Percentiles rank a stretch among this genome's conserved stretches.
These are phyloP conservation scores for Pestalotiopsis sp. DNA, from an alignment of 2,329 filamentous ascomycete genomes.

Conservation along the genomic window DNA sequence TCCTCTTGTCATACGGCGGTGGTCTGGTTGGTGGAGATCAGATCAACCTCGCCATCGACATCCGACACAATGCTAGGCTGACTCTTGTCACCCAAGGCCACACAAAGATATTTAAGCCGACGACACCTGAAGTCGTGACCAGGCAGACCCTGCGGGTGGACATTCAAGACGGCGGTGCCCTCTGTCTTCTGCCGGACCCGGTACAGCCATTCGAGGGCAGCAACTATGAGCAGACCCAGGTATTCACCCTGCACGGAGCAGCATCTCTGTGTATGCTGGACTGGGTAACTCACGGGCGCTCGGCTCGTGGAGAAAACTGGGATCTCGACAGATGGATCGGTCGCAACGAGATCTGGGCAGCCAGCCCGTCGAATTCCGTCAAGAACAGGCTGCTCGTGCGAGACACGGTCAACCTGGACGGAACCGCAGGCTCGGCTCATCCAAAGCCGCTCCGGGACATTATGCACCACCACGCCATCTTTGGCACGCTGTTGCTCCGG, in stretches of 20 bases:
- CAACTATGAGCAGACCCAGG: conserved; percentile 82
- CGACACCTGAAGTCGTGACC: conserved; percentile 56
- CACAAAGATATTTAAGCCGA: conserved; percentile 93
- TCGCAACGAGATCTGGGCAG: conserved; percentile 82
- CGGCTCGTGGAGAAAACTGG: conserved; percentile 88
- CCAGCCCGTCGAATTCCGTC: conserved; percentile 31
- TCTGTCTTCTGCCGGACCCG: conserved; percentile 82
- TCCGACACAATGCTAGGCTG: conserved; percentile 68
- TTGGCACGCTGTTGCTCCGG: conserved; percentile 83
- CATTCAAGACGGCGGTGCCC: conserved; percentile 52
- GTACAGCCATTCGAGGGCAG: conserved; percentile 88
- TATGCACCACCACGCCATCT: conserved; percentile 76
- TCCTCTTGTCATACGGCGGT: conserved; percentile 91
- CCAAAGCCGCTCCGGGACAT: conserved; percentile 54
- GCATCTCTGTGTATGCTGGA: conserved; percentile 81
- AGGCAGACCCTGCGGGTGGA: conserved; percentile 57
- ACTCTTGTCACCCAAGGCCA: conserved; percentile 74
- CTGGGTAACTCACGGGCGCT: conserved; percentile 90
- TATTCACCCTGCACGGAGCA: conserved; percentile 63
- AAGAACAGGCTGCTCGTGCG: conserved; percentile 72
- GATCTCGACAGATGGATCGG: conserved; percentile 78
- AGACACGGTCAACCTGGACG: conserved; percentile 79
- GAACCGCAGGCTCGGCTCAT: conserved; percentile 43
- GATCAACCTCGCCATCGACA: conserved; percentile 71
- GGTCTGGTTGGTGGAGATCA: conserved; percentile 87